Base-by-base conservation (phyloP, 2,329 filamentous ascomycete species). In the Ophiostoma ips region DNA sequence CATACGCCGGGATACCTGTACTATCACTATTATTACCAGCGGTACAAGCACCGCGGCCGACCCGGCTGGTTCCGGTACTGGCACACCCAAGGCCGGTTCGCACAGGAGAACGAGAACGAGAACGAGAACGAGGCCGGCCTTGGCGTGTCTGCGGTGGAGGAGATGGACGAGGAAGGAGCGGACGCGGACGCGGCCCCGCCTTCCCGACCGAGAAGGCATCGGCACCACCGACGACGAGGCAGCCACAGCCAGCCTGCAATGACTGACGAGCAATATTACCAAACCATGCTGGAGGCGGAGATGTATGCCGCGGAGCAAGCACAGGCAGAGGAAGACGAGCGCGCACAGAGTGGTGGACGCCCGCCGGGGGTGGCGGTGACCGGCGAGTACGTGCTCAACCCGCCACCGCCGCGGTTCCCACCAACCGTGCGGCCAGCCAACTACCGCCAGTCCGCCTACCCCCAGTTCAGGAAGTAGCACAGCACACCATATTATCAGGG, bases 391-490 rank as follows among this genome's bases (percentile, higher is more conserved):
- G 52, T 50, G 8, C 43, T 57, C 5, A 56, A 58, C 44, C 38
- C 50, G 49, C 52, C 55, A 7, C 56, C 53, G 18, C 41, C 50
- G 31, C 48, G 50, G 6, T 50, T 56, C 8, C 54, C 54, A 16
- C 55, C 56, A 5, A 54, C 55, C 10, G 31, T 36, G 7, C 41
- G 46, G 4, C 49, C 21, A 15, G 16, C 50, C 13, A 36, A 18
- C 12, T 54, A 55, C 21, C 44, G 52, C 21, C 51, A 55, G 12
- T 38, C 51, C 7, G 24, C 34, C 2, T 21, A 48, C 12, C 34
- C 51, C n/a, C 51, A 53, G 40, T 31, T 15, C 33, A 33, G 3
- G 48, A 48, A 10, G 38, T 50, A 9, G 24, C n/a, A 5, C 37
- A 44, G 19, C 34, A 28, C 12, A 44, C 51, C n/a, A n/a, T n/a